Percentiles rank a stretch among this genome's conserved stretches.
phyloP scores from a whole-genome alignment of 2,329 filamentous ascomycete genomes.

The Verticillium zaregamsianum region DNA sequence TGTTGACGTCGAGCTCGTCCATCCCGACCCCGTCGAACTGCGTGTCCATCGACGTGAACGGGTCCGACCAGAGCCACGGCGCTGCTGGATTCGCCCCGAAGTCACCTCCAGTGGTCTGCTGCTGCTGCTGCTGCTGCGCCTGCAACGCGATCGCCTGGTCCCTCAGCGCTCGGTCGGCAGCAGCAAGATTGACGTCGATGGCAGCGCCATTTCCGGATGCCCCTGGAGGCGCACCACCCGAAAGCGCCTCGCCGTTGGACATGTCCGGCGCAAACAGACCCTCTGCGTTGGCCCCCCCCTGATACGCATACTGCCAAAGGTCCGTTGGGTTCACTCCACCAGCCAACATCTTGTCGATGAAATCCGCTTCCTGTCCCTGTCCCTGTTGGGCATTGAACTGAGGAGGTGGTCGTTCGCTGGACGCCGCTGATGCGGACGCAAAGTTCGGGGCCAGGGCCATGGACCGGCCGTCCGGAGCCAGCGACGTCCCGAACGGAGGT shows the following conservation, averaged over 20 bases:
- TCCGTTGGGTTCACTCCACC: not conserved
- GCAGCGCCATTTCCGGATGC: not conserved
- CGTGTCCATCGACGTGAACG: conserved; percentile 17
- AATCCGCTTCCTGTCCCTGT: conserved; percentile 2
- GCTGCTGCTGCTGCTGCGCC: not conserved
- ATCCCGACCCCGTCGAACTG: conserved; percentile 18
- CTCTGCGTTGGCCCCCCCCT: not conserved
- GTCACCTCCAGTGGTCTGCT: not conserved
- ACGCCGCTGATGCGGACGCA: not conserved
- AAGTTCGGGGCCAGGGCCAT: not conserved
- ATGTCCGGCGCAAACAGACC: not conserved
- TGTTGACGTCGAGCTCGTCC: conserved; percentile 29
- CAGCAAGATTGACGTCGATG: not conserved
- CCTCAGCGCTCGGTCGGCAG: not conserved
- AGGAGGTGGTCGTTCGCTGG: not conserved
- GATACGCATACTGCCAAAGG: conserved; percentile 13
- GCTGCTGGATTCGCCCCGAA: conserved; percentile 22
- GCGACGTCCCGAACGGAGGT: conserved; percentile 13
- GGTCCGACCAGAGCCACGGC: conserved; percentile 37
- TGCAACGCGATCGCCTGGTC: not conserved
- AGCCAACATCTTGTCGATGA: conserved; percentile 4
- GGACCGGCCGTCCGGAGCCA: not conserved
- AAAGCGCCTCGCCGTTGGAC: not conserved
- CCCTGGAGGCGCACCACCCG: not conserved
- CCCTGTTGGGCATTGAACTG: not conserved